These are phyloP conservation scores for Plasmodium yoelii DNA, from an alignment of 169 alveolate species.

Conservation along the genomic window DNA sequence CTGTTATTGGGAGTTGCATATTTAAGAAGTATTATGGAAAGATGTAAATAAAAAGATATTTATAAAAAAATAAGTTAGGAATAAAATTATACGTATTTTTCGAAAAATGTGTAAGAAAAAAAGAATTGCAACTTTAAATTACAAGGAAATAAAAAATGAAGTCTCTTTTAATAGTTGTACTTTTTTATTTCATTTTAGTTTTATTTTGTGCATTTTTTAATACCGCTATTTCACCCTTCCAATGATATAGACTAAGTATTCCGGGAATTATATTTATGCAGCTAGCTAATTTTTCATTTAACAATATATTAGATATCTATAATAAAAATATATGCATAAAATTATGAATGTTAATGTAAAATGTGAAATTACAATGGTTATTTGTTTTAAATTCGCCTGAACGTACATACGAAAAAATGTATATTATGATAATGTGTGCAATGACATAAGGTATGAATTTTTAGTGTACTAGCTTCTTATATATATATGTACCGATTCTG, in stretches of 20 bases:
- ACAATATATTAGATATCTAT: slow-evolving; percentile 45
- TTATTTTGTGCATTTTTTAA: neutral
- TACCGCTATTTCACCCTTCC: slow-evolving; percentile 78
- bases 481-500: slow-evolving; percentile 29
- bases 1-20: neutral
- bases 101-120: neutral
- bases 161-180: too few relatives aligned
- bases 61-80: neutral
- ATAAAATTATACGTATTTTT: neutral
- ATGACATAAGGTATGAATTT: too few relatives aligned
- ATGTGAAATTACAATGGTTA: too few relatives aligned
- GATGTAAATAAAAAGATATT: too few relatives aligned
- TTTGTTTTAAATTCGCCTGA: too few relatives aligned
- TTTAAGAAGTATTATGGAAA: neutral
- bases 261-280: slow-evolving; percentile 70
- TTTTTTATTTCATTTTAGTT: too few relatives aligned
- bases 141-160: neutral
- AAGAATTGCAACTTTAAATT: neutral
- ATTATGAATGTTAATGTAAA: too few relatives aligned
- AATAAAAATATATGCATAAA: neutral
- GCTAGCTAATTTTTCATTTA: slow-evolving; percentile 56
- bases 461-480: too few relatives aligned
- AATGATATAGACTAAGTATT: slow-evolving; percentile 52
- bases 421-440: too few relatives aligned
- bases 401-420: too few relatives aligned